A percentile compares a stretch with the other conserved stretches of the same genome.
Conservation (phyloP, 352 stramenopile genomes). For the Blastocystis sp. region DNA sequence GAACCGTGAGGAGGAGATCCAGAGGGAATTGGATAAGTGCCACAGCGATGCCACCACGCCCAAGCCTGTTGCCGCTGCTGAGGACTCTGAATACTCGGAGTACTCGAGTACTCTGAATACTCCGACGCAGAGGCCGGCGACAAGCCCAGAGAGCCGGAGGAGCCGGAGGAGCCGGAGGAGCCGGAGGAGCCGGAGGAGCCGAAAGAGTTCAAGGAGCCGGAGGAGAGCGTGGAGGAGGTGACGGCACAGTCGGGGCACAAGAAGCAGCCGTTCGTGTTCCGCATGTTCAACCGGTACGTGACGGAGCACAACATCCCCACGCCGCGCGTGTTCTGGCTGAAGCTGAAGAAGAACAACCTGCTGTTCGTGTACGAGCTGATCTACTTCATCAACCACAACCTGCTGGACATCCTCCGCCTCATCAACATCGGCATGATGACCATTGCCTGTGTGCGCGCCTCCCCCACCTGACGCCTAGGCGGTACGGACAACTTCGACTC, state of each 20-base stretch:
- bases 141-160: not conserved
- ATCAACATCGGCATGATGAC: slow-evolving; percentile 68
- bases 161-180: not conserved
- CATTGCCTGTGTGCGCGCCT: not conserved
- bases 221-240: not conserved
- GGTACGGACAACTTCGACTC: slow-evolving; percentile 63
- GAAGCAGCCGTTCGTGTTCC: slow-evolving; percentile 30
- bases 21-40: not conserved
- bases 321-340: slow-evolving; percentile 40
- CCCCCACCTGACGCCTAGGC: not conserved
- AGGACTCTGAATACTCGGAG: not conserved
- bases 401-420: slow-evolving; percentile 51
- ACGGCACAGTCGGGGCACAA: not conserved
- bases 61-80: not conserved
- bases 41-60: not conserved
- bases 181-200: not conserved
- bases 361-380: slow-evolving; percentile 44
- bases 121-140: not conserved
- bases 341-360: slow-evolving; percentile 49
- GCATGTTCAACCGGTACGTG: slow-evolving; percentile 48
- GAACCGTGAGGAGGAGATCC: not conserved
- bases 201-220: not conserved
- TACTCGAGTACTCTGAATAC: not conserved
- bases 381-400: slow-evolving; percentile 33
- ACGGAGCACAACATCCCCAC: slow-evolving; percentile 39